Evolutionary conservation across 2,329 filamentous ascomycete genomes (phyloP).

Genomic region (Metarhizium rileyi): DNA sequence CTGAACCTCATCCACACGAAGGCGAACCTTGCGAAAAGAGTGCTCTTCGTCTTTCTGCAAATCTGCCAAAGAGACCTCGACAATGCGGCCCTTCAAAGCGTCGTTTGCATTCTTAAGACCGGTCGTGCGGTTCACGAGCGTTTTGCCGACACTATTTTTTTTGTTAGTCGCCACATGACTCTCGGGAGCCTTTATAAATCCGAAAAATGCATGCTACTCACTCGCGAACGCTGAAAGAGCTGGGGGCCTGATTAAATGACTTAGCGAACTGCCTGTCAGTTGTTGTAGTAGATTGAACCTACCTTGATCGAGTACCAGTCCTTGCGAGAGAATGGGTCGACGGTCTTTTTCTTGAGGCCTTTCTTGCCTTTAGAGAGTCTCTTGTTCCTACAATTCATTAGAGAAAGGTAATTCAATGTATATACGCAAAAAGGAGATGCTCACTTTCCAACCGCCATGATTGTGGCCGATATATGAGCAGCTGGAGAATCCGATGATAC

Average conservation of each 20-base stretch:
- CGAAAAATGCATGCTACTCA: conserved; percentile 42
- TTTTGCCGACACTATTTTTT: conserved; percentile 83
- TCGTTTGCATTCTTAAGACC: conserved; percentile 99
- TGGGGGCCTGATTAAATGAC: conserved; percentile 57
- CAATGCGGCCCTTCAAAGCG: conserved; percentile 94
- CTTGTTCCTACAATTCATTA: conserved; percentile 69
- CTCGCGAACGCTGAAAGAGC: conserved; percentile 94
- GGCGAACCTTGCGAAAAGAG: conserved; percentile 98
- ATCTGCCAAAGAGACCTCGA: conserved; percentile 98
- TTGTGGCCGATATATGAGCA: conserved; percentile 39
- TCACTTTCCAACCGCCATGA: conserved; percentile 53
- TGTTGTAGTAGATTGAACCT: conserved; percentile 17
- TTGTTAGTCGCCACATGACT: conserved; percentile 1
- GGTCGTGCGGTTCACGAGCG: conserved; percentile 96
- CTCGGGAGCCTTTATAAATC: not conserved
- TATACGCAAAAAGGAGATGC: conserved; percentile 15
- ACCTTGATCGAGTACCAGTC: conserved; percentile 99
- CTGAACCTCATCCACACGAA: conserved; percentile 96
- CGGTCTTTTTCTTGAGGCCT: conserved; percentile 99
- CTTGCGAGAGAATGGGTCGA: conserved; percentile 96
- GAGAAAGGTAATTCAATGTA: conserved; percentile 7
- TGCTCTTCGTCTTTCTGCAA: conserved; percentile 99
- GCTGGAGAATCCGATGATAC: conserved; percentile 33
- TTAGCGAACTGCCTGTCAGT: conserved; percentile 5
- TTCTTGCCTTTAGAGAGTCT: conserved; percentile 99